Conservation (phyloP, 495 filamentous ascomycete genomes). For the Bombardia bombarda region DNA sequence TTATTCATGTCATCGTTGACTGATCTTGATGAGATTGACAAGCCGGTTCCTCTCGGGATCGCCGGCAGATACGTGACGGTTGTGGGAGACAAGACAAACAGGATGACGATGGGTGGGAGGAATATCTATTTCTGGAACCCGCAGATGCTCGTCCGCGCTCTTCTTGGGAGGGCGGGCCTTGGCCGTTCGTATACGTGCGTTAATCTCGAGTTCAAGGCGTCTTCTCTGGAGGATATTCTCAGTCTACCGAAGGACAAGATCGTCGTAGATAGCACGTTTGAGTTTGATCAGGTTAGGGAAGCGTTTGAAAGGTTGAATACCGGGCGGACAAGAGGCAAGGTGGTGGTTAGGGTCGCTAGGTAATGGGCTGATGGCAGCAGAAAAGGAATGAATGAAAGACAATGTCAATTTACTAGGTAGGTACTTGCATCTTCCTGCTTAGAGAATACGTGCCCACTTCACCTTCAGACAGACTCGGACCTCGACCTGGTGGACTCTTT, state of each 20-base stretch:
- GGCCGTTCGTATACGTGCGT: background rate
- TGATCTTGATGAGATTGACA: no score
- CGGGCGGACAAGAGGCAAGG: background rate
- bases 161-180: background rate
- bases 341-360: background rate
- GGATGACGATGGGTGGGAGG: background rate
- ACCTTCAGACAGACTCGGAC: no score
- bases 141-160: background rate
- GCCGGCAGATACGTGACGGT: background rate
- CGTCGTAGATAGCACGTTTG: background rate
- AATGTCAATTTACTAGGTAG: no score
- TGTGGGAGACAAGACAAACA: background rate
- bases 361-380: no score
- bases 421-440: no score
- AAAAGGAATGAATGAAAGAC: no score
- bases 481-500: no score
- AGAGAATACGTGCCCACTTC: no score
- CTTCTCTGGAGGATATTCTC: background rate
- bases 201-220: background rate
- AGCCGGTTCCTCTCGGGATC: background rate
- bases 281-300: background rate
- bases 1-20: no score
- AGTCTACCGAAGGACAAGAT: background rate
- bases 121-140: constrained; percentile 1
- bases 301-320: constrained; percentile 1